Evolutionary conservation across 805 yeast genomes (phyloP), one percentile per base, ranked within the genome.

Genomic region (Yarrowia porcina): DNA sequence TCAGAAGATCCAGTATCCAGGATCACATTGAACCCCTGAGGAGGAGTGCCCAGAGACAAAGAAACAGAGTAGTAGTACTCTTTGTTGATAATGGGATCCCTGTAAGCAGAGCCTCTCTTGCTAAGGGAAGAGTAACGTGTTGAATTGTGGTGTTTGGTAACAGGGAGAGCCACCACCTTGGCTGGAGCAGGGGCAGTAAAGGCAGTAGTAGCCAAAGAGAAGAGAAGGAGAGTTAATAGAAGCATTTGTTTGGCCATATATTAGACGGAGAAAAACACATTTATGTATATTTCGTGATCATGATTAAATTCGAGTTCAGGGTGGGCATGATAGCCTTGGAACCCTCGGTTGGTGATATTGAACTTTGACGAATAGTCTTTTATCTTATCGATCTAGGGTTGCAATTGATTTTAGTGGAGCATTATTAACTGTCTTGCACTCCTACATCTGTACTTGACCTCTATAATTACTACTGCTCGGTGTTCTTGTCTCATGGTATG

Each of bases 1-100:
- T 86, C 90, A 0, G 88, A 80, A 0, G 90, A 85, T 1, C 90
- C 91, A 1, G 90, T 86, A 69, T 87, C 91, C 17, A 86, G 71
- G 49, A 84, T 71, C 7, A 86, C 82, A 3, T 76, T 76, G 4
- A 86, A 75, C 9, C 75, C 71, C 68, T 86, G 86, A 0, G 76
- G 68, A 1, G 85, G 80, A 0, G 89, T 81, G 5, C 93, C 92
- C n/a, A 87, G 61, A 17, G 72, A 63, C 13, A 73, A 68, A 28
- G 69, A 66, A 8, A 47, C 18, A 6, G 54, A 47, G 54, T 47
- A 47, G 13, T 50, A 49, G 13, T 62, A 20, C 47, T 61, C 28
- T 9, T 57, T 27, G 64, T 65, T 64, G 27, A 10, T 10, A 8
- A 47, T 21, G 4, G 54, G 36, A 12, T 27, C 11, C 17, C 18